Percentiles rank a stretch among this genome's conserved stretches.
phyloP scores from a whole-genome alignment of 495 filamentous ascomycete species.

The Penicillium chermesinum region DNA sequence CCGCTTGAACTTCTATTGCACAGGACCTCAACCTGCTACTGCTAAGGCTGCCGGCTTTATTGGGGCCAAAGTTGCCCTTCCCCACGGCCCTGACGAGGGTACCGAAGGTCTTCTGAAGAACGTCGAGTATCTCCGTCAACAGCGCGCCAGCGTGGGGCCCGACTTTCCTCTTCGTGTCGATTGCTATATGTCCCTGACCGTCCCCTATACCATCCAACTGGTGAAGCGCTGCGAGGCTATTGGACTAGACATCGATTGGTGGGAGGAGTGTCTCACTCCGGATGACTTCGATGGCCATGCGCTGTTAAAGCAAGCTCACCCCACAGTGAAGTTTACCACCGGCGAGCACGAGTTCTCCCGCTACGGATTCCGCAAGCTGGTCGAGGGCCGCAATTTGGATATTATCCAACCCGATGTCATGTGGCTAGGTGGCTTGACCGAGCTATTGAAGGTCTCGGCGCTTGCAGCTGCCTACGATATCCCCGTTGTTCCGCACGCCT shows the following conservation, averaged over 20 bases:
- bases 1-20: constrained; percentile 87
- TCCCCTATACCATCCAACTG: constrained; percentile 85
- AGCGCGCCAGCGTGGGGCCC: constrained; percentile 77
- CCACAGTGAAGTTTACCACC: constrained; percentile 88
- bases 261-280: constrained; percentile 86
- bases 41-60: constrained; percentile 81
- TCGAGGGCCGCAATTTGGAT: constrained; percentile 85
- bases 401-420: constrained; percentile 95
- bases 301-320: constrained; percentile 82
- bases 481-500: constrained; percentile 89
- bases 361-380: constrained; percentile 89
- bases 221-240: constrained; percentile 72
- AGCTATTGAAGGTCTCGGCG: constrained; percentile 81
- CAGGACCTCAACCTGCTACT: constrained; percentile 72
- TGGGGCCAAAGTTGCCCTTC: constrained; percentile 83
- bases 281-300: constrained; percentile 89
- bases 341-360: constrained; percentile 92
- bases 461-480: constrained; percentile 90
- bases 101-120: constrained; percentile 78
- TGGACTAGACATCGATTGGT: constrained; percentile 89
- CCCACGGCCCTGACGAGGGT: constrained; percentile 83
- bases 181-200: constrained; percentile 94
- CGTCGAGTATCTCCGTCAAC: constrained; percentile 76
- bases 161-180: constrained; percentile 92
- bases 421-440: constrained; percentile 92